Evolutionary conservation across 2,329 filamentous ascomycete species (phyloP), one percentile per base, ranked within the genome.

Genomic region (Fusarium vanettenii): DNA sequence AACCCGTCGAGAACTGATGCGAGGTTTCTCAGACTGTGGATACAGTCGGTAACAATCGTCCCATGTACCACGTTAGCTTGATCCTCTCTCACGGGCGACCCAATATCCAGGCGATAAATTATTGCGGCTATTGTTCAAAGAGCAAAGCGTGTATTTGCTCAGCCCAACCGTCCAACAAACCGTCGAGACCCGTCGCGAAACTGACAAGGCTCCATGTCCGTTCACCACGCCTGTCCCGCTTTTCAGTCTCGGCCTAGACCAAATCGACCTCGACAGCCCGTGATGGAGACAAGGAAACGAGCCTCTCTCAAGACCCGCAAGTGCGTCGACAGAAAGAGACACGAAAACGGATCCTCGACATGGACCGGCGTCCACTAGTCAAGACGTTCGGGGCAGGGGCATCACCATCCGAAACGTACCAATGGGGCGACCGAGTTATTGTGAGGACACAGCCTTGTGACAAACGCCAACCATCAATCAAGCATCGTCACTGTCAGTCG

Each of bases 321-420:
- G 37, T 64, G 27, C 27, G n/a, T 57, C 35, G 35, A 57, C 27
- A 59, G 20, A 41, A 56, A 6, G 31, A 60, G 52, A 48, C 55
- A 22, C 45, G 39, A 66, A 65, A 60, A 60, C 55, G 63, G 63
- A 66, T 37, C 52, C 52, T 39, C 43, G 43, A 60, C 48, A 69
- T 45, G 69, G 57, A n/a, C 67, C 45, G 31, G 48, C 55, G 55
- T 33, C 45, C 66, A 57, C 70, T 64, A 56, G 62, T 60, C 41
- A 63, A 67, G 45, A 70, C 72, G 72, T 73, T 71, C 60, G 41
- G 63, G 66, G 62, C 65, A 64, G 64, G 72, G 64, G 31, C 22
- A 18, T 25, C 14, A 22, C 56, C 67, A 71, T 75, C 59, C 41
- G 64, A 73, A 71, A 71, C 72, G 76, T 76, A 68, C 75, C 68